Evolutionary conservation across 495 filamentous ascomycete species (phyloP).

Genomic region (Saxophila tyrrhenica): DNA sequence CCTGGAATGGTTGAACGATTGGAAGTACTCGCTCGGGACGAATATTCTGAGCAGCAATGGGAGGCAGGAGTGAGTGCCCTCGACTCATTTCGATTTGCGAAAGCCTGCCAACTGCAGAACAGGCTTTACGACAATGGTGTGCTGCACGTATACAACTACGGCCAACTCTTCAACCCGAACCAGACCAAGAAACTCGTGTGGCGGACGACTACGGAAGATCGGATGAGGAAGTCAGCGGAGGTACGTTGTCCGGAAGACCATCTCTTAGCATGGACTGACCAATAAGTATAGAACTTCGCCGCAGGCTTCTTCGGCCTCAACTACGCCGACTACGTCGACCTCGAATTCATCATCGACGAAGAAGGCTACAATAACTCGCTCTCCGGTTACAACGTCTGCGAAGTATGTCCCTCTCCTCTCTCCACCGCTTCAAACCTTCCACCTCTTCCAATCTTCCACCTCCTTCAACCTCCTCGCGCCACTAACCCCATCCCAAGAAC

Average conservation of each 20-base stretch:
- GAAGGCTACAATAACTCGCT: constrained; percentile 31
- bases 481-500: constrained; percentile 26
- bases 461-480: neutral
- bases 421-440: neutral
- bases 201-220: constrained; percentile 46
- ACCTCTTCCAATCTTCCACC: neutral
- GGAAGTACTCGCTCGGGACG: constrained; percentile 38
- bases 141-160: constrained; percentile 51
- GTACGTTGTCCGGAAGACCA: constrained; percentile 1
- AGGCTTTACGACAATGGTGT: constrained; percentile 40
- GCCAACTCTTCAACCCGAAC: constrained; percentile 43
- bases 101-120: neutral
- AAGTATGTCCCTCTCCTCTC: neutral
- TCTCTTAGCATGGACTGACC: neutral
- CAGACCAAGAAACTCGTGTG: constrained; percentile 50
- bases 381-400: constrained; percentile 11
- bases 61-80: constrained; percentile 25
- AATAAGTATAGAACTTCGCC: constrained; percentile 35
- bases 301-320: constrained; percentile 48
- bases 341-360: constrained; percentile 40
- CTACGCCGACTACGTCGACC: constrained; percentile 39
- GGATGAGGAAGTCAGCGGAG: constrained; percentile 38
- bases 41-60: constrained; percentile 44
- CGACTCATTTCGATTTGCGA: neutral
- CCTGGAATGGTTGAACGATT: constrained; percentile 40